These are phyloP conservation scores for Phytophthora pistaciae DNA, from an alignment of 352 stramenopile species.

Conservation along the genomic window DNA sequence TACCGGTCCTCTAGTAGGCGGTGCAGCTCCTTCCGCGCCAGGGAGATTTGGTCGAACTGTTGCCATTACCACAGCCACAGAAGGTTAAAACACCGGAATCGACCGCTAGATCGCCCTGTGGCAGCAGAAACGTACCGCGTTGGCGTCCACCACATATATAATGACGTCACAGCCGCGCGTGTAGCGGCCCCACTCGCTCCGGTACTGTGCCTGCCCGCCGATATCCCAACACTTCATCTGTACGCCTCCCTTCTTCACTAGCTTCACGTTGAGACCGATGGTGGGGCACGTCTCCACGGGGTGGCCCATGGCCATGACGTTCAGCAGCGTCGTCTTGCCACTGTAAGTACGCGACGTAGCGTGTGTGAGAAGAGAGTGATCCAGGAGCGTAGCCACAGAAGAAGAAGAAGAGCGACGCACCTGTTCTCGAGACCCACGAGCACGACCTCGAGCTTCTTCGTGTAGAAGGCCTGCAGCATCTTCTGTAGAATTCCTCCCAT, in stretches of 20 bases:
- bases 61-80: slow-evolving; percentile 5
- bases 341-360: slow-evolving; percentile 42
- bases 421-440: slow-evolving; percentile 98
- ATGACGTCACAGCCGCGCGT: slow-evolving; percentile 98
- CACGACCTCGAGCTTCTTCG: slow-evolving; percentile 97
- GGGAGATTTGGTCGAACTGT: slow-evolving; percentile 94
- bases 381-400: neutral
- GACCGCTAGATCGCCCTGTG: neutral
- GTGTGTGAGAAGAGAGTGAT: neutral
- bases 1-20: slow-evolving; percentile 95
- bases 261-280: slow-evolving; percentile 98
- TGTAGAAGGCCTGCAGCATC: slow-evolving; percentile 97
- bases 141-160: slow-evolving; percentile 98
- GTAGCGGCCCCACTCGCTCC: slow-evolving; percentile 94
- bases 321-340: slow-evolving; percentile 97
- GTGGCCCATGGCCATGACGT: slow-evolving; percentile 96
- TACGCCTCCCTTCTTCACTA: slow-evolving; percentile 95
- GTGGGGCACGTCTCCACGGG: slow-evolving; percentile 97
- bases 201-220: slow-evolving; percentile 97
- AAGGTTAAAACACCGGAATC: neutral
- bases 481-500: slow-evolving; percentile 96
- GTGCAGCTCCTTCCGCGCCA: slow-evolving; percentile 95
- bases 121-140: slow-evolving; percentile 76
- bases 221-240: slow-evolving; percentile 99
- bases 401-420: slow-evolving; percentile 39